Percentiles rank a stretch among this genome's conserved stretches.
Conservation (phyloP, 345 rosid genomes). For the Eutrema yunnanense region DNA sequence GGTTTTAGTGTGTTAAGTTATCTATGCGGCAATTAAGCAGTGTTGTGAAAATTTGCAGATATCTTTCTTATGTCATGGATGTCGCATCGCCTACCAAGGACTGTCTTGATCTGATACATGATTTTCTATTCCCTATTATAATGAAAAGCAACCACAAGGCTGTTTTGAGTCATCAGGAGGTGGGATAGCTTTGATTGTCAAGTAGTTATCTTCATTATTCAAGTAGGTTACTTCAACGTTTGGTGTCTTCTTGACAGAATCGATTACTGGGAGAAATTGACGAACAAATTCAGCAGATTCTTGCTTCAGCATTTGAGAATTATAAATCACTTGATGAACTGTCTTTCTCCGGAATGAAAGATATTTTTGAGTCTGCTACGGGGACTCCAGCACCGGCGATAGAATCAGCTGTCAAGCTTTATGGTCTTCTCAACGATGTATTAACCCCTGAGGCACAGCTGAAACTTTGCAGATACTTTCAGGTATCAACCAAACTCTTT, state of each 20-base stretch:
- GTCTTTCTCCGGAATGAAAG: conserved; percentile 61
- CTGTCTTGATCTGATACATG: conserved; percentile 69
- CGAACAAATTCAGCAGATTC: conserved; percentile 79
- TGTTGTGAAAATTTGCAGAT: conserved; percentile 42
- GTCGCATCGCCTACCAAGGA: conserved; percentile 93
- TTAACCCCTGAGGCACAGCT: conserved; percentile 81
- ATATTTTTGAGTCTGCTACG: conserved; percentile 65
- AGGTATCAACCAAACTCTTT: conserved; percentile 40
- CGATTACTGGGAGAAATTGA: conserved; percentile 85
- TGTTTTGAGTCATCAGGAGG: conserved; percentile 94
- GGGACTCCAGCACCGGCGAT: conserved; percentile 76
- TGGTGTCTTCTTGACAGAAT: conserved; percentile 44
- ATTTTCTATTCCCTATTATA: conserved; percentile 62
- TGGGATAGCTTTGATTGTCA: conserved; percentile 15
- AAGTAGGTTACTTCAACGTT: conserved; percentile 21
- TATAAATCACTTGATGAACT: conserved; percentile 87
- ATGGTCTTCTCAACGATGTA: conserved; percentile 77
- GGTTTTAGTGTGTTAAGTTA: neutral
- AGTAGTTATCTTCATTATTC: neutral
- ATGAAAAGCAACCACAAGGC: conserved; percentile 64
- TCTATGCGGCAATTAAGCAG: neutral
- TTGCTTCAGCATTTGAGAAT: conserved; percentile 69
- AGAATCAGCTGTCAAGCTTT: conserved; percentile 83
- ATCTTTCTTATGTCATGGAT: conserved; percentile 94
- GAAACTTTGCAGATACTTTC: conserved; percentile 75